Percentiles rank a stretch among this genome's conserved stretches.
Conservation (phyloP, 1,139 yeast genomes). For the Magnusiomyces starmeri region DNA sequence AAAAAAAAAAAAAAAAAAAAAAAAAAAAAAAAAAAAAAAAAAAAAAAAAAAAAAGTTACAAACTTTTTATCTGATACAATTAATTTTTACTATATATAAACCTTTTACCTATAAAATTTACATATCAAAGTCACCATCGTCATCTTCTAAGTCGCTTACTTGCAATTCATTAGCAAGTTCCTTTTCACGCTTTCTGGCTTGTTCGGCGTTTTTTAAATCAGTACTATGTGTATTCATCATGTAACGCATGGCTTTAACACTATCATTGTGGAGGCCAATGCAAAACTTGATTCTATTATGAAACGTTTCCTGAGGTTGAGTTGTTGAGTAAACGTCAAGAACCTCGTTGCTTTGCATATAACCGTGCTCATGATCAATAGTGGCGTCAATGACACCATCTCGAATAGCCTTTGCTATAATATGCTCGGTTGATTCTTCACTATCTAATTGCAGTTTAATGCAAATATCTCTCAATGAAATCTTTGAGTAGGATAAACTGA, state of each 20-base stretch:
- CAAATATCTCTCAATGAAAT: constrained; percentile 89
- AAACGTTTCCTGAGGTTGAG: constrained; percentile 78
- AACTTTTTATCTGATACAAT: background rate
- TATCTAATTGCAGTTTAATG: constrained; percentile 81
- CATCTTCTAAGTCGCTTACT: constrained; percentile 37
- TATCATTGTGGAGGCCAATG: constrained; percentile 81
- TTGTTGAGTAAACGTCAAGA: constrained; percentile 79
- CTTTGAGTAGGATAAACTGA: constrained; percentile 83
- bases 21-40: background rate
- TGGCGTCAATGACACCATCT: constrained; percentile 96
- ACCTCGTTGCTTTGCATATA: constrained; percentile 87
- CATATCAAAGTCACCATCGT: constrained; percentile 37
- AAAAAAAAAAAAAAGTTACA: background rate
- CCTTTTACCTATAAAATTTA: constrained; percentile 10
- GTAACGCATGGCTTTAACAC: constrained; percentile 93
- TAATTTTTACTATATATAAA: background rate
- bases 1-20: background rate
- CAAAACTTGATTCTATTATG: constrained; percentile 93
- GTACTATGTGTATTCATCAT: constrained; percentile 49
- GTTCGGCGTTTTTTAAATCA: constrained; percentile 49
- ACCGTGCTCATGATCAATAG: constrained; percentile 84
- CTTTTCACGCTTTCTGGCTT: constrained; percentile 50
- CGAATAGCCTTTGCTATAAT: constrained; percentile 94
- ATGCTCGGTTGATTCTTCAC: constrained; percentile 94
- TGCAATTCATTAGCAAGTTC: constrained; percentile 41